These are phyloP conservation scores for Stentor roeselii DNA, from an alignment of 73 alveolate genomes.

Conservation along the genomic window DNA sequence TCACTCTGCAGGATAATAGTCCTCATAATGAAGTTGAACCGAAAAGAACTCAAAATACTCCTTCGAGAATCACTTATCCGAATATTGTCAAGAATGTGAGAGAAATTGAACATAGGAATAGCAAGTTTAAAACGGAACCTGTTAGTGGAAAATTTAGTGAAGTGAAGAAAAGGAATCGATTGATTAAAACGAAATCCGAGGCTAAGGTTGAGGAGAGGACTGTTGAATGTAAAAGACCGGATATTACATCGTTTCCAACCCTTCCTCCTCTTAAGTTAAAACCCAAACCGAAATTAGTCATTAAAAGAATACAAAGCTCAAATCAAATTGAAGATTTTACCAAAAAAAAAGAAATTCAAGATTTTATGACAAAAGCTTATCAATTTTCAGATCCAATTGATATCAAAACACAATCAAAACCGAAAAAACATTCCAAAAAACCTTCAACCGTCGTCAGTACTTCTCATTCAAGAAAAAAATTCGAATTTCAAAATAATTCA, in stretches of 20 bases:
- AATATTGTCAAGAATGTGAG: neutral
- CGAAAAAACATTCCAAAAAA: neutral
- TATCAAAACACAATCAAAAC: neutral
- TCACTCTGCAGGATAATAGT: neutral
- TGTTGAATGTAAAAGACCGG: too few species aligned
- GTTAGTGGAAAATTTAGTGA: too few species aligned
- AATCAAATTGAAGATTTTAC: neutral
- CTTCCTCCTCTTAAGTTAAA: too few species aligned
- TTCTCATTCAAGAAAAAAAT: neutral
- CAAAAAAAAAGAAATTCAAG: neutral
- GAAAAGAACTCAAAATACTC: too few species aligned
- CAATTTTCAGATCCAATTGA: neutral
- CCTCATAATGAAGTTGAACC: neutral
- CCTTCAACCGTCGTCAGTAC: neutral
- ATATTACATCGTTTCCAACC: too few species aligned
- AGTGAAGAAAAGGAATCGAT: too few species aligned
- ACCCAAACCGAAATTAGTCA: too few species aligned
- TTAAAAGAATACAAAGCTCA: too few species aligned
- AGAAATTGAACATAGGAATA: neutral
- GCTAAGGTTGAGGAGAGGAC: too few species aligned
- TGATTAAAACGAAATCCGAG: too few species aligned
- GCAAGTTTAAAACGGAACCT: neutral
- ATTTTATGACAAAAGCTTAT: neutral
- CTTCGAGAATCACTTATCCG: neutral
- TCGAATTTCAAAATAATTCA: neutral